Conservation (phyloP, 2,329 filamentous ascomycete genomes). For the Pseudodiploospora longispora region DNA sequence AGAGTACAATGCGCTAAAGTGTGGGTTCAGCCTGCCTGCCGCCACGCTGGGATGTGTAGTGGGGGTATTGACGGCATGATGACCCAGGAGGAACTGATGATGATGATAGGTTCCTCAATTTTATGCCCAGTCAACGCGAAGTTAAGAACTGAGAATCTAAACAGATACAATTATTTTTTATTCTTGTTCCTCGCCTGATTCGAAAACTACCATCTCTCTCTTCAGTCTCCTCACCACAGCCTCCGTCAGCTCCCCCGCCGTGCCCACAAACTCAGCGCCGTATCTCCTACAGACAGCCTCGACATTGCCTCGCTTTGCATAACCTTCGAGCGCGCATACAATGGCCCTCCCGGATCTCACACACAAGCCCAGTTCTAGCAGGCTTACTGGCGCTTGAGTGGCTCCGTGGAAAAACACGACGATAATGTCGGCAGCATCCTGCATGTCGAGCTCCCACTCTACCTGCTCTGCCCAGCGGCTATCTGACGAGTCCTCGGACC, state of each 20-base stretch:
- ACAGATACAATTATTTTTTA: background rate
- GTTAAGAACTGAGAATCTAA: too few relatives aligned
- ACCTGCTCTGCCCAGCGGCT: slow-evolving; percentile 44
- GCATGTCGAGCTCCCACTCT: slow-evolving; percentile 52
- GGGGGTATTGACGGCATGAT: too few relatives aligned
- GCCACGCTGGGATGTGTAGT: too few relatives aligned
- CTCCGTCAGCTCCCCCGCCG: slow-evolving; percentile 30
- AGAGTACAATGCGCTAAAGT: too few relatives aligned
- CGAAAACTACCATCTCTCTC: background rate
- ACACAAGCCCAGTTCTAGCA: slow-evolving; percentile 53
- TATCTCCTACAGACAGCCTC: slow-evolving; percentile 45
- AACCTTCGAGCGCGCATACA: slow-evolving; percentile 44
- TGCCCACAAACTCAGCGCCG: slow-evolving; percentile 35
- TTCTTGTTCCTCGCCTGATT: background rate
- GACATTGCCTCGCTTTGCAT: slow-evolving; percentile 54
- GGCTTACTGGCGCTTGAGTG: slow-evolving; percentile 46
- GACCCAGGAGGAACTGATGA: too few relatives aligned
- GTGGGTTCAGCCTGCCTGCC: too few relatives aligned
- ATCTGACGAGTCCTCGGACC: slow-evolving; percentile 40
- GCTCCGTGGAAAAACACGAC: slow-evolving; percentile 47
- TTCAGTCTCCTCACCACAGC: slow-evolving; percentile 21
- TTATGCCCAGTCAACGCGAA: too few relatives aligned
- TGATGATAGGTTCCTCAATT: too few relatives aligned
- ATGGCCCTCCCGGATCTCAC: slow-evolving; percentile 36
- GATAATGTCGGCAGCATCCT: slow-evolving; percentile 44